Evolutionary conservation across 805 yeast genomes (phyloP).

Genomic region (Kluyveromyces siamensis): DNA sequence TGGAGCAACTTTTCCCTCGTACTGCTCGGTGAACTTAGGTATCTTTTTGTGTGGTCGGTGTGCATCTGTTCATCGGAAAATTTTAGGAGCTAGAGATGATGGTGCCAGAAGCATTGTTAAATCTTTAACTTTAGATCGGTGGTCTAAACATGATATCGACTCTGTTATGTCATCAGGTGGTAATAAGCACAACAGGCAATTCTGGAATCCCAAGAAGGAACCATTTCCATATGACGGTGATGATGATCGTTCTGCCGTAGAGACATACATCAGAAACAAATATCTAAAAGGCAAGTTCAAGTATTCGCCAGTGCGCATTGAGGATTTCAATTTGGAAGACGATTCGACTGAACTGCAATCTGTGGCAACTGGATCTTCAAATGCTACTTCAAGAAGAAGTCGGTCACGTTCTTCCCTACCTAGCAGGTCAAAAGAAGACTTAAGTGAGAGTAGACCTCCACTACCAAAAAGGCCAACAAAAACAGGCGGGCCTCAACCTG

Average conservation of each 20-base stretch:
- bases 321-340: conserved; percentile 17
- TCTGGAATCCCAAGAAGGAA: conserved; percentile 61
- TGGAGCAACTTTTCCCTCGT: conserved; percentile 51
- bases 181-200: conserved; percentile 46
- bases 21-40: conserved; percentile 40
- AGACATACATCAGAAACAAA: conserved; percentile 54
- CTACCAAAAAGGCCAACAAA: conserved; percentile 34
- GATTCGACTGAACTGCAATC: conserved; percentile 1
- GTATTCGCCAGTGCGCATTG: conserved; percentile 20
- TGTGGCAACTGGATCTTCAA: conserved; percentile 3
- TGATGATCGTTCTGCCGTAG: conserved; percentile 48
- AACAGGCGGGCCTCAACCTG: conserved; percentile 26
- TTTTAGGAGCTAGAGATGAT: conserved; percentile 37
- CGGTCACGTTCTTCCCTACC: conserved; percentile 2
- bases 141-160: conserved; percentile 53
- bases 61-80: conserved; percentile 64
- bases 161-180: conserved; percentile 38
- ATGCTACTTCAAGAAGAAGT: conserved; percentile 2
- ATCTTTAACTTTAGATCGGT: conserved; percentile 62
- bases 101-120: conserved; percentile 53
- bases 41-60: conserved; percentile 77
- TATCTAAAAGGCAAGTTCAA: conserved; percentile 55
- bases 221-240: conserved; percentile 75
- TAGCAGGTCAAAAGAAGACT: background rate
- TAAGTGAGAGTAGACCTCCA: conserved; percentile 17